Base-by-base conservation (phyloP, 805 yeast genomes). In the Saccharomycopsis sp. region DNA sequence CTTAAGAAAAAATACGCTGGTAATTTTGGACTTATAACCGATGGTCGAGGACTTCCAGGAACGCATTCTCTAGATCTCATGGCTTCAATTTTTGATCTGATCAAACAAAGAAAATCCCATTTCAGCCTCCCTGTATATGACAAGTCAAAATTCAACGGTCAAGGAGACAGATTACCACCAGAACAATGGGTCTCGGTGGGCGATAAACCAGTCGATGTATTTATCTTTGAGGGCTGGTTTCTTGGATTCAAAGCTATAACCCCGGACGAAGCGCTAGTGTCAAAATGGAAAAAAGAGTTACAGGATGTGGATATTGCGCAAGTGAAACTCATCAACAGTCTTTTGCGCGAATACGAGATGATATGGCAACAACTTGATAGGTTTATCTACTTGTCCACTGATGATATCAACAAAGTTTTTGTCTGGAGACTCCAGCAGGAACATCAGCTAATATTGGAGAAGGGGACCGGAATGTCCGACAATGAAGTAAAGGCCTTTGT, bases 201-300 rank as follows among this genome's bases (percentile, higher is more conserved):
- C 1, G 64, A 65, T 0, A 58, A 60, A 1, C 78, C 79, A 1
- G 74, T 82, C 2, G 89, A 87, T 64, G 78, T 91, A 2, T 77
- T 92, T 2, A 69, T 92, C 1, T 75, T 94, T 47, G 99, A 92
- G 71, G 99, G 98, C 2, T 92, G 99, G 99, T 90, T 91, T 72
- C 78, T 83, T 23, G 98, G 98, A 1, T 92, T 83, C 67, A 61
- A 67, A 2, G 75, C 86, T 1, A 63, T 79, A 18, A 62, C 70
- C 1, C 64, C 69, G 24, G 67, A 67, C 2, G 62, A 61, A 1
- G 69, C 67, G 4, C 59, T 77, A 54, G 54, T 65, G 15, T 24
- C 29, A 7, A 64, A 62, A 54, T 75, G 75, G 74, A 41, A 57
- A 1, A 37, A 67, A 29, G 41, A 68, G 60, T 57, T 72, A 52